These are phyloP conservation scores for Epichloe gansuensis DNA, from an alignment of 2,329 filamentous ascomycete genomes.

Conservation along the genomic window DNA sequence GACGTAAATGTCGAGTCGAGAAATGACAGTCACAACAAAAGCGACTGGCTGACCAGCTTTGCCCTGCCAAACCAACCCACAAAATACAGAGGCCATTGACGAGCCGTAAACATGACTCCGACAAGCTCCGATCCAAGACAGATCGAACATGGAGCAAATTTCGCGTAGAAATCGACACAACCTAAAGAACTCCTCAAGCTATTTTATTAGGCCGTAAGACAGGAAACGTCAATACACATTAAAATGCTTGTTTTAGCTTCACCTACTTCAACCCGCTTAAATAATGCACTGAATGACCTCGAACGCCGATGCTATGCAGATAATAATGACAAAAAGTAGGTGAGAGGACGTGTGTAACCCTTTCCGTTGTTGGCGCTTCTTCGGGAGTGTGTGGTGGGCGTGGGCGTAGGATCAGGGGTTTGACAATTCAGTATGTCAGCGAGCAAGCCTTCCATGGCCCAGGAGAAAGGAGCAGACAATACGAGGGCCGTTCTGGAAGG, in stretches of 20 bases:
- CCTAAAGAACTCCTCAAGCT: neutral
- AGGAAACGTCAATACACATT: neutral
- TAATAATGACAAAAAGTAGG: neutral
- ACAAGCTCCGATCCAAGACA: neutral
- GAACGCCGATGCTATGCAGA: conserved; percentile 6
- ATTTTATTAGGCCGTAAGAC: neutral
- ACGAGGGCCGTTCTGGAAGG: no score
- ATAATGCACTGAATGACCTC: neutral
- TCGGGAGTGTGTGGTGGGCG: no score
- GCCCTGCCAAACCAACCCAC: neutral
- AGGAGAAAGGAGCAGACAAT: no score
- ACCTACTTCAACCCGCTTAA: neutral
- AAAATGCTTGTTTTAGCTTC: neutral
- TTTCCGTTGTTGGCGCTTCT: neutral
- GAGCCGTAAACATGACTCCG: neutral
- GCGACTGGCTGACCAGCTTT: neutral
- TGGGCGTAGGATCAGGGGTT: no score
- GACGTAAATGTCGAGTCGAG: neutral
- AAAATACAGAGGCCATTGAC: neutral
- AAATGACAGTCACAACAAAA: neutral
- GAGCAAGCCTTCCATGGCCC: no score
- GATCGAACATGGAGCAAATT: neutral
- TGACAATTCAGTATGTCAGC: no score
- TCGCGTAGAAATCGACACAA: neutral
- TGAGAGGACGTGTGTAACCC: neutral